These are phyloP conservation scores for Suillus paluster DNA, from an alignment of 768 basidiomycete genomes.

Conservation along the genomic window DNA sequence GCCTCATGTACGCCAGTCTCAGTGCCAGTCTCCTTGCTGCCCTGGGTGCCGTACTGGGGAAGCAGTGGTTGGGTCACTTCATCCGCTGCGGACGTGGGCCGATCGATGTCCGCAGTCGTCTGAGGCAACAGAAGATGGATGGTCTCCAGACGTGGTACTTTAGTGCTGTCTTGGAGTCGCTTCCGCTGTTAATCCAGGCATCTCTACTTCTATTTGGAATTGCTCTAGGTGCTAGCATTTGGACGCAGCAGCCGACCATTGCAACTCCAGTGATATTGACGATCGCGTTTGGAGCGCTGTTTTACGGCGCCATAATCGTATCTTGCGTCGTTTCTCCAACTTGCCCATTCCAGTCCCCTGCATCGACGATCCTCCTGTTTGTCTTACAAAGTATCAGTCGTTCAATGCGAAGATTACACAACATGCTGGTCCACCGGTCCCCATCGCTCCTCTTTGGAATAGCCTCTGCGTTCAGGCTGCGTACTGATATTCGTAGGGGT, in stretches of 20 bases:
- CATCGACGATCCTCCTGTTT: not conserved
- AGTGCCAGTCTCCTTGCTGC: slow-evolving; percentile 28
- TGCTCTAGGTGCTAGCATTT: slow-evolving; percentile 12
- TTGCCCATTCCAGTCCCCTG: slow-evolving; percentile 11
- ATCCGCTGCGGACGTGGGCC: slow-evolving; percentile 20
- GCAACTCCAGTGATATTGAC: slow-evolving; percentile 1
- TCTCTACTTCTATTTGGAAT: slow-evolving; percentile 16
- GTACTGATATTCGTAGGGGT: not conserved
- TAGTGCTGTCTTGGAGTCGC: slow-evolving; percentile 11
- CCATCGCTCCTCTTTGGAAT: not conserved
- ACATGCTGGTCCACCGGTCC: not conserved
- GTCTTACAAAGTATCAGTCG: not conserved
- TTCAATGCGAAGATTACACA: not conserved
- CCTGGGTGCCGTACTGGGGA: slow-evolving; percentile 29
- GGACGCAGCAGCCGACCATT: slow-evolving; percentile 10
- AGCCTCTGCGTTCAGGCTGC: not conserved
- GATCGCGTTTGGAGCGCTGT: slow-evolving; percentile 3
- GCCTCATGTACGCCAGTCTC: slow-evolving; percentile 28
- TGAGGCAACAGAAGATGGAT: slow-evolving; percentile 11
- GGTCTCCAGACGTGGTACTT: slow-evolving; percentile 19
- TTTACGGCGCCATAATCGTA: not conserved
- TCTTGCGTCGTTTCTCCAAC: slow-evolving; percentile 8
- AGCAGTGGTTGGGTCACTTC: slow-evolving; percentile 31
- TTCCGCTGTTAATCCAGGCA: slow-evolving; percentile 15
- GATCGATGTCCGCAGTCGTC: slow-evolving; percentile 20